Evolutionary conservation across 768 basidiomycete species (phyloP), one percentile per base, ranked within the genome.

Genomic region (Saitozyma podzolica): DNA sequence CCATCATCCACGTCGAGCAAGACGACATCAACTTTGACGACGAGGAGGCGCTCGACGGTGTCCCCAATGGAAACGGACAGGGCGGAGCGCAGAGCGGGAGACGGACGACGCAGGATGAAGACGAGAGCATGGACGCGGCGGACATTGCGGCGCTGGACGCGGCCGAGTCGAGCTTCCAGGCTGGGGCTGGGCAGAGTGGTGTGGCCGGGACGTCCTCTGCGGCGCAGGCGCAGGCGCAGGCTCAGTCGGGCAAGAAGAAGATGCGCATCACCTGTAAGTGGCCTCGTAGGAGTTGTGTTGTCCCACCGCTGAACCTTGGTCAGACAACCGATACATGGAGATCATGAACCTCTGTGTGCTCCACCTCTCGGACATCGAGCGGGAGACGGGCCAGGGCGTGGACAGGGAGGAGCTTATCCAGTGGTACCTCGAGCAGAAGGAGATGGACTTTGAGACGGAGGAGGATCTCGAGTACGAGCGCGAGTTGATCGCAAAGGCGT

Each of bases 1-100:
- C 96, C 2, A 99, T 99, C 80, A 97, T 99, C 71, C 96, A 98
- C 74, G 94, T 99, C 63, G 96, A 99, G 76, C 93, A 98, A 78
- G 96, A 99, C 75, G 95, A 98, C 72, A 88, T 99, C 73, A 92
- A 96, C 76, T 90, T 98, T 78, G 96, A 80, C 57, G 80, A 80
- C n/a, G 77, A 98, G 74, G 91, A 95, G 71, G 76, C 73, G 2
- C 80, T 84, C 2, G 84, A 84, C 57, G 85, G 83, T 16, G 49
- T 62, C 29, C 47, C 41, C 45, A 55, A 58, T 17, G 72, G 62
- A 11, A 59, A 84, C 57, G 86, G 83, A 17, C 85, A 85, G 66
- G 84, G 82, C 5, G 51, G 45, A 1, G 29, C 62, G 40, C 54
- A 55, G 45, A 64, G 67, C 39, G 72, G 66, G 6, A 59, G 77